Evolutionary conservation across 305 asterid genomes (phyloP), one percentile per base, ranked within the genome.

Genomic region (Solanum aculeatissimum): DNA sequence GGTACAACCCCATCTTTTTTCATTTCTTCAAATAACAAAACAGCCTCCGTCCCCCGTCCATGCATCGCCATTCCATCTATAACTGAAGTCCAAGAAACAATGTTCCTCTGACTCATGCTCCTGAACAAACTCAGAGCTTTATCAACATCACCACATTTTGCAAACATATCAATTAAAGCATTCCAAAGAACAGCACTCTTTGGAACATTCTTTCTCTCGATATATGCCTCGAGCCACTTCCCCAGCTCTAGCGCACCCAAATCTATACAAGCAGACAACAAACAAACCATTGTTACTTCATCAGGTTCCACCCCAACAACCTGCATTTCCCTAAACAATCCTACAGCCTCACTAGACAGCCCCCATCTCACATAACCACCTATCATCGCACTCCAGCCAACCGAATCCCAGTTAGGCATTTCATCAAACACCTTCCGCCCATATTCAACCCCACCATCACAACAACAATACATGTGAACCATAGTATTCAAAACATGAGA

Each of bases 91-190:
- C 98, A 95, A 57, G 98, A 93, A 83, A 95, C 94, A 77, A 94
- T 83, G 23, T 88, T 90, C 90, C 86, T 93, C 81, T 42, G 83
- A 7, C 88, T 35, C 95, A 93, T 94, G 85, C 83, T 55, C 55
- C 88, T 86, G 80, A 95, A 93, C 89, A 92, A 80, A 83, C 84
- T 89, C 84, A 91, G 43, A 9, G 98, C 93, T 81, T 74, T 88
- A 16, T 94, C 97, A 47, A 95, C 91, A 78, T 95, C 97, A 7
- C 97, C 98, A 80, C 98, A 94, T 86, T 95, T 95, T 2, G 95
- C 92, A 90, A 89, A 94, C 98, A 95, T 93, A 87, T 93, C 95
- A 57, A 95, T 91, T 2, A 95, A 85, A 18, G 95, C 94, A 68
- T 95, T 95, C 83, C 90, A 88, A 2, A 94, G 87, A 90, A 92